Conservation (phyloP, 2,329 filamentous ascomycete genomes). For the Ramularia endophylla region DNA sequence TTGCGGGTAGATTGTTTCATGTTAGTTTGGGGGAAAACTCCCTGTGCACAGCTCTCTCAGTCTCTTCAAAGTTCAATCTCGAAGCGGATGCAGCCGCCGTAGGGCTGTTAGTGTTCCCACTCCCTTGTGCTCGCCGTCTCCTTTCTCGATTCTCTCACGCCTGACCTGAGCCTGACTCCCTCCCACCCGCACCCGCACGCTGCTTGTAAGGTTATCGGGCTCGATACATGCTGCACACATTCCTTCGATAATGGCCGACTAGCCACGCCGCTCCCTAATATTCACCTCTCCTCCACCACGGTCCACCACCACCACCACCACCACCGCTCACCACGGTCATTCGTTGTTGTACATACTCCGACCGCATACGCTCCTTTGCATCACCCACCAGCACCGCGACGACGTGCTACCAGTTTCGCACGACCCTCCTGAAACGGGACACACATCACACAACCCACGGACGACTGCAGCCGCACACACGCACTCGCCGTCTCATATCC, state of each 20-base stretch:
- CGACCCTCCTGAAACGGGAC: background rate
- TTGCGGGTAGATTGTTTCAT: no score
- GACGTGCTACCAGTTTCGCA: constrained; percentile 4
- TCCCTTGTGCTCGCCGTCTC: constrained; percentile 2
- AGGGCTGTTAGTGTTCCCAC: no score
- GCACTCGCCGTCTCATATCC: constrained; percentile 3
- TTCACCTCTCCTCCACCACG: constrained; percentile 1
- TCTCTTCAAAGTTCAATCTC: no score
- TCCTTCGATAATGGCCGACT: constrained; percentile 7
- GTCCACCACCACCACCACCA: constrained; percentile 10
- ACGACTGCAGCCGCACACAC: constrained; percentile 3
- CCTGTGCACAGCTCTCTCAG: no score
- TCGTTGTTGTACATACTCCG: constrained; percentile 14
- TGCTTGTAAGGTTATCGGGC: constrained; percentile 1
- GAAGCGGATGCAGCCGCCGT: no score
- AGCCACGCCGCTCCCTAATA: background rate
- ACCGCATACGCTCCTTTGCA: constrained; percentile 6
- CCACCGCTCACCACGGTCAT: constrained; percentile 13
- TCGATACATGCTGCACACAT: constrained; percentile 5
- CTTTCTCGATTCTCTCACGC: constrained; percentile 6
- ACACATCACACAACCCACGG: constrained; percentile 2
- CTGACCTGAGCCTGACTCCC: no score
- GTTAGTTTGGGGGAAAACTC: no score
- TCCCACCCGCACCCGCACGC: no score
- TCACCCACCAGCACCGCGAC: constrained; percentile 1